These are phyloP conservation scores for Termitomyces bulborhizus DNA, from an alignment of 768 basidiomycete genomes.

Conservation along the genomic window DNA sequence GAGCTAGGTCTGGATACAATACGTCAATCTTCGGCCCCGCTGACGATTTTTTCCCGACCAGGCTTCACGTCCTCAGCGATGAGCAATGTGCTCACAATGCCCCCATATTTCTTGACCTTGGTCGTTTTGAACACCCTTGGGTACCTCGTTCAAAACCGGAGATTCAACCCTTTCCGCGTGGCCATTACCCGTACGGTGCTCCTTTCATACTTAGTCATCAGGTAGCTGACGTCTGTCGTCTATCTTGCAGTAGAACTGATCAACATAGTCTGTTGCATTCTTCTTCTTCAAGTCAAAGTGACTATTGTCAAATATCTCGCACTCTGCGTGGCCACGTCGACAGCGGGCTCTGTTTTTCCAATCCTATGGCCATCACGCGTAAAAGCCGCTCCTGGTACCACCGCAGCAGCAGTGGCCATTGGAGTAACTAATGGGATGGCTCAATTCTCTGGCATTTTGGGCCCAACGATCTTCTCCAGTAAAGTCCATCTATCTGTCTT, in stretches of 20 bases:
- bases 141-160: conserved; percentile 5
- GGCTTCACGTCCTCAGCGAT: conserved; percentile 11
- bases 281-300: conserved; percentile 9
- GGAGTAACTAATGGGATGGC: conserved; percentile 8
- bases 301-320: conserved; percentile 8
- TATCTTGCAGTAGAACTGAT: conserved; percentile 5
- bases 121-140: conserved; percentile 10
- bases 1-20: conserved; percentile 1
- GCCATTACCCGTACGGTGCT: conserved; percentile 3
- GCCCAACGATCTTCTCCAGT: conserved; percentile 12
- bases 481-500: not conserved
- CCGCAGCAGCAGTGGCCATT: conserved; percentile 8
- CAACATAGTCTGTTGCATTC: conserved; percentile 10
- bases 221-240: not conserved
- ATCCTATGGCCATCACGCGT: conserved; percentile 11
- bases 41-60: not conserved
- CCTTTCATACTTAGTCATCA: not conserved
- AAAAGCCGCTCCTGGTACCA: conserved; percentile 9
- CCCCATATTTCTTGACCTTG: conserved; percentile 8
- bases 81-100: conserved; percentile 12
- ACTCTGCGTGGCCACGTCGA: conserved; percentile 9
- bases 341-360: conserved; percentile 10
- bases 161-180: conserved; percentile 11
- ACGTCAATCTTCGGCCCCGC: too few species aligned
- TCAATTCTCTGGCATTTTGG: conserved; percentile 12